A percentile compares a stretch with the other conserved stretches of the same genome.
Evolutionary conservation across 257 asterid species (phyloP).

Genomic region (Cruciata laevipes): DNA sequence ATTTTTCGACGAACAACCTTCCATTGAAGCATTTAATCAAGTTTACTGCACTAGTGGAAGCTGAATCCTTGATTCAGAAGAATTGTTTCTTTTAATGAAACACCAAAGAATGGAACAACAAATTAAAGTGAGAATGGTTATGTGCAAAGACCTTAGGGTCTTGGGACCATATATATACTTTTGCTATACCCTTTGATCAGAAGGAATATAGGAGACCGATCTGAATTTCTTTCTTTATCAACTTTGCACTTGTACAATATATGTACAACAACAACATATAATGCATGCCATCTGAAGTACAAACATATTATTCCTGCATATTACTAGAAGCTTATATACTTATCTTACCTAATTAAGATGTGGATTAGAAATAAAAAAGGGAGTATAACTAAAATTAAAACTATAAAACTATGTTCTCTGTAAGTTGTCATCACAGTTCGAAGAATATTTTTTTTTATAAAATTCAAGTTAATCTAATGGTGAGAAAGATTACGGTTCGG

Average conservation of each 20-base stretch:
- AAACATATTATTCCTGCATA: not conserved
- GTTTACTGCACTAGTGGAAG: no score
- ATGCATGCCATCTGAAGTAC: constrained; percentile 4
- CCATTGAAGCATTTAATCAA: no score
- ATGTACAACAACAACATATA: constrained; percentile 7
- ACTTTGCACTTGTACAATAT: not conserved
- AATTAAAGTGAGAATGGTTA: constrained; percentile 6
- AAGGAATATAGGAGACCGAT: constrained; percentile 22
- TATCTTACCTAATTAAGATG: no score
- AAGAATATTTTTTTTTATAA: no score
- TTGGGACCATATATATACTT: constrained; percentile 21
- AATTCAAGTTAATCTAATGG: no score
- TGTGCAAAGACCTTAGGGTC: not conserved
- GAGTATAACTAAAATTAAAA: no score
- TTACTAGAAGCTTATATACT: not conserved
- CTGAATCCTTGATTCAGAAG: not conserved
- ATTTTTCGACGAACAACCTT: no score
- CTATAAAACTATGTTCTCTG: no score
- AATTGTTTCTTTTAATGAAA: constrained; percentile 73
- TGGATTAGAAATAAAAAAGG: no score
- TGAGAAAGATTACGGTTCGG: no score
- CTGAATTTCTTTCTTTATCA: not conserved
- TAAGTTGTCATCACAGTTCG: no score
- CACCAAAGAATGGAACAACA: constrained; percentile 24
- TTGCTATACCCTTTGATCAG: not conserved